Percentiles rank a stretch among this genome's conserved stretches.
These are phyloP conservation scores for Alternaria infectoria DNA, from an alignment of 2,329 filamentous ascomycete species.

Conservation along the genomic window DNA sequence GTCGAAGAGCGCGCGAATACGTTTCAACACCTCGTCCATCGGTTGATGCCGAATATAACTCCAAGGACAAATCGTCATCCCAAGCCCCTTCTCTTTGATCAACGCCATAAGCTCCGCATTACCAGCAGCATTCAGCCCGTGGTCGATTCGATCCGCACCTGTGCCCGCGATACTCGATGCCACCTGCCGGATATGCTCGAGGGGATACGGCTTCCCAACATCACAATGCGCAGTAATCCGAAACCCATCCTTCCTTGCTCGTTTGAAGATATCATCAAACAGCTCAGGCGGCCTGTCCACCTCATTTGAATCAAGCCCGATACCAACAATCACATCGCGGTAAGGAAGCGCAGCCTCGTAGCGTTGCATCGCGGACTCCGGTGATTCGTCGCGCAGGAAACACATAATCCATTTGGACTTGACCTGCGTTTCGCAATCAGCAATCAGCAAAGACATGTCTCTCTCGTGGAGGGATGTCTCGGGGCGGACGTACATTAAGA, in stretches of 20 bases:
- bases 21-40: conserved; percentile 28
- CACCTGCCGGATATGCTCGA: conserved; percentile 52
- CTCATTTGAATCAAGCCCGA: conserved; percentile 58
- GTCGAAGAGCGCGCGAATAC: conserved; percentile 53
- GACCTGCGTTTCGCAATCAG: background rate
- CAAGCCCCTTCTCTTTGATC: conserved; percentile 43
- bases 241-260: conserved; percentile 52
- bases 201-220: conserved; percentile 57
- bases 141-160: conserved; percentile 51
- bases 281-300: conserved; percentile 34
- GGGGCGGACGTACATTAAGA: background rate
- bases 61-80: conserved; percentile 53
- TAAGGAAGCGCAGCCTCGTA: conserved; percentile 42
- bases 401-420: conserved; percentile 51
- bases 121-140: conserved; percentile 52
- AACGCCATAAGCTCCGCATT: conserved; percentile 40
- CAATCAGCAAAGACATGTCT: background rate
- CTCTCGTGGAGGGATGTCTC: background rate
- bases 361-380: conserved; percentile 36
- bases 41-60: conserved; percentile 52
- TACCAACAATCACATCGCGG: conserved; percentile 52
- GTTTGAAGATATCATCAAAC: background rate
- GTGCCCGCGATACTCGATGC: conserved; percentile 23
- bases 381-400: conserved; percentile 52
- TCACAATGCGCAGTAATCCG: conserved; percentile 60